These are phyloP conservation scores for Penicillium turbatum DNA, from an alignment of 495 filamentous ascomycete genomes.

Conservation along the genomic window DNA sequence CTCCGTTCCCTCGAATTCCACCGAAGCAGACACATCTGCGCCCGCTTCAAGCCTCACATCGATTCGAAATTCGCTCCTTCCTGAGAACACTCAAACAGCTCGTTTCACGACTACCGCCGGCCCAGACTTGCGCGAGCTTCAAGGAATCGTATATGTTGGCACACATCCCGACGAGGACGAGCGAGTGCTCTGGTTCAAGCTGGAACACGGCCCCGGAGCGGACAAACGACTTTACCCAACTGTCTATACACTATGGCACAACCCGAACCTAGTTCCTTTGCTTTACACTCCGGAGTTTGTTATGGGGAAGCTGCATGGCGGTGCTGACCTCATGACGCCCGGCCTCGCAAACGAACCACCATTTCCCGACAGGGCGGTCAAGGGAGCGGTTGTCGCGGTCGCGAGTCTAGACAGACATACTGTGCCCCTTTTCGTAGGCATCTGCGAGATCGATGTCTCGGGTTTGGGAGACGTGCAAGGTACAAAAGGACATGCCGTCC, in stretches of 20 bases:
- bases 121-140: constrained; percentile 58
- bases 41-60: constrained; percentile 44
- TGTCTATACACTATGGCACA: constrained; percentile 66
- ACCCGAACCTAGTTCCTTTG: constrained; percentile 57
- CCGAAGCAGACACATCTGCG: constrained; percentile 33
- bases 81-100: constrained; percentile 59
- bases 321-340: constrained; percentile 73
- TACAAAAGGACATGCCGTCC: constrained; percentile 63
- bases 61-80: constrained; percentile 59
- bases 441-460: constrained; percentile 64
- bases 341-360: constrained; percentile 66
- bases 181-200: constrained; percentile 65
- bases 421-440: constrained; percentile 61
- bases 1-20: constrained; percentile 34
- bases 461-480: constrained; percentile 56
- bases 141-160: constrained; percentile 64
- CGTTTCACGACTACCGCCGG: constrained; percentile 68
- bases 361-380: constrained; percentile 57
- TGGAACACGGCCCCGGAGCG: constrained; percentile 53
- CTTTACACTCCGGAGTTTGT: constrained; percentile 61
- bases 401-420: constrained; percentile 57
- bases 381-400: constrained; percentile 61
- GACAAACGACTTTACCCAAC: constrained; percentile 58
- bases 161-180: constrained; percentile 53
- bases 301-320: constrained; percentile 58